Percentiles rank a stretch among this genome's conserved stretches.
phyloP scores from a whole-genome alignment of 164 flowering plant genomes.

The Aristolochia contorta region DNA sequence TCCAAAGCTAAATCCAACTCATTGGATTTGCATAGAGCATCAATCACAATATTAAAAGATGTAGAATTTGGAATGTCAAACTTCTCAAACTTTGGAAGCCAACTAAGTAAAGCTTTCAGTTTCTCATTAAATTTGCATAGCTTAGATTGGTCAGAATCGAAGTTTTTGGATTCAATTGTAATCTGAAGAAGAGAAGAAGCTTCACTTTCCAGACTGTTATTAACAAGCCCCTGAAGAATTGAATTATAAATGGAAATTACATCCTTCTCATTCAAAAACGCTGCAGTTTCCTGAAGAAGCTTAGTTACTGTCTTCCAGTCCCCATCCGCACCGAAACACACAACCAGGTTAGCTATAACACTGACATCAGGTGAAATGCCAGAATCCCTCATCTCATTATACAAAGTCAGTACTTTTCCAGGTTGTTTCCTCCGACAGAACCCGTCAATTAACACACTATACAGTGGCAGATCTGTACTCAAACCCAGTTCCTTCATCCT shows the following conservation, averaged over 20 bases:
- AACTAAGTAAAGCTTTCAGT: slow-evolving; percentile 11
- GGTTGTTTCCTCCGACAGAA: slow-evolving; percentile 44
- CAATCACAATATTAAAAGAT: slow-evolving; percentile 52
- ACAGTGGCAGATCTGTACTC: slow-evolving; percentile 36
- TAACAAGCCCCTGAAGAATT: slow-evolving; percentile 38
- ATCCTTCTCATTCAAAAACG: slow-evolving; percentile 20
- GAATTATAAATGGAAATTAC: slow-evolving; percentile 32
- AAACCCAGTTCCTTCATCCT: slow-evolving; percentile 55
- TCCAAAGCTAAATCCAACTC: slow-evolving; percentile 56
- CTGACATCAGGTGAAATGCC: slow-evolving; percentile 49
- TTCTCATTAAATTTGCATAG: slow-evolving; percentile 8
- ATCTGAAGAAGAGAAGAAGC: slow-evolving; percentile 40
- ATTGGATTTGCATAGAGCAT: slow-evolving; percentile 42
- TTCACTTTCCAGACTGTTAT: slow-evolving; percentile 30
- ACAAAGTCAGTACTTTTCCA: slow-evolving; percentile 46
- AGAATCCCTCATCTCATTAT: slow-evolving; percentile 43
- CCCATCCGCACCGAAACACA: slow-evolving; percentile 30
- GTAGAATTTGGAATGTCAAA: slow-evolving; percentile 23
- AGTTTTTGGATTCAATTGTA: slow-evolving; percentile 21
- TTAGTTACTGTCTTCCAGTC: slow-evolving; percentile 15
- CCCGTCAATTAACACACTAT: slow-evolving; percentile 62
- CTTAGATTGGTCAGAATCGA: neutral
- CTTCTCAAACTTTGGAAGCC: slow-evolving; percentile 15
- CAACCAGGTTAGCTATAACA: slow-evolving; percentile 33
- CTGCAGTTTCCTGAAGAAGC: slow-evolving; percentile 20